Base-by-base conservation (phyloP, 495 filamentous ascomycete genomes). In the Trichocladium uniseriatum region DNA sequence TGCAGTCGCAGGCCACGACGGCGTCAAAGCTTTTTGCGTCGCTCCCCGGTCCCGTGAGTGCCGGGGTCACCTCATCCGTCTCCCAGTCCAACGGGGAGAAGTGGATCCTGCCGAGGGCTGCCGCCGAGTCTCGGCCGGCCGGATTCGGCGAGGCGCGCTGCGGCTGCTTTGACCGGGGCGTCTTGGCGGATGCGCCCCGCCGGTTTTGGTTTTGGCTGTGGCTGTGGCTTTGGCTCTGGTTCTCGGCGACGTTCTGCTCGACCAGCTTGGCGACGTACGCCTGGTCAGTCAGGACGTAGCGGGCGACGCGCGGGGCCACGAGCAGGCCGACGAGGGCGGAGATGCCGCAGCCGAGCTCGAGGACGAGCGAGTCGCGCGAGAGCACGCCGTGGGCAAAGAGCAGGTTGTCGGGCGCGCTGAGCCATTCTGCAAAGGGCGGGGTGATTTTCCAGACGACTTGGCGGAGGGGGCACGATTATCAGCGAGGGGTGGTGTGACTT, bases 311-410 rank as follows among this genome's bases (percentile, higher is more conserved):
- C 1, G 80, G 78, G 5, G 80, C 75, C 18, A 94, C 62, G 2
- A 78, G 57, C 34, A 89, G 66, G 13, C 80, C 85, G 36, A 88
- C 74, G 10, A 96, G 72, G 36, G 80, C 84, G 8, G 89, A 85
- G 53, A 91, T 83, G 45, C 92, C 92, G 59, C 84, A 87, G 27
- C 92, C 92, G 3, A 98, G 79, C 58, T 98, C 91, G 46, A 94
- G 65, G 35, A 89, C 73, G 13, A 67, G 69, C 14, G 85, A 82
- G 6, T 69, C 56, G 1, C 69, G 39, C 31, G 69, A 63, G 15
- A 92, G 71, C 36, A 83, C 45, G n/a, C 65, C 64, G 46, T 72
- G 54, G 2, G 63, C 59, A 69, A 82, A 85, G 36, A 96, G 76
- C 0, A 79, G 61, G 62, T 89, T 90, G 22, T 62, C 58, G n/a